Base-by-base conservation (phyloP, 768 basidiomycete genomes). In the Candolleomyces eurysporus region DNA sequence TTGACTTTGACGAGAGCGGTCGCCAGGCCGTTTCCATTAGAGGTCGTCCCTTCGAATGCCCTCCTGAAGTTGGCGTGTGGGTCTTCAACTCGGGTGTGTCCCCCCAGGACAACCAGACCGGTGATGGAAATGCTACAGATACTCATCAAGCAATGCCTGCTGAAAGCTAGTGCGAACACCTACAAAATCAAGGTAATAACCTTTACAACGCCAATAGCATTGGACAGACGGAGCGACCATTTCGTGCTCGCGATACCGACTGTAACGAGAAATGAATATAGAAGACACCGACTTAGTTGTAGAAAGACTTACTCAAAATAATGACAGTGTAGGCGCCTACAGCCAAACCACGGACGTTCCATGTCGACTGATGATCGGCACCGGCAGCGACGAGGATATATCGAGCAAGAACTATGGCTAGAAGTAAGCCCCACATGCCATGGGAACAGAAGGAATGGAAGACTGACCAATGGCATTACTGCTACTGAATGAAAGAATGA, bases 41-140 rank as follows among this genome's bases (percentile, higher is more conserved):
- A 75, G 1, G 80, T 82, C 30, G 83, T 84, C 19, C 84, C 86
- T 1, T 75, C 77, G 59, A 89, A 90, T 0, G 82, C 75, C 65
- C 87, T 69, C 45, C 72, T 75, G 70, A 89, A 89, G 69, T 86
- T 86, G 43, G 73, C 77, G 51, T 80, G 76, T 0, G 88, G 85
- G 68, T 88, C 80, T 48, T 76, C 45, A n/a, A 89, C 78, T 8
- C 75, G 76, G 2, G 85, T 87, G 57, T 78, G 74, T 0, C 86
- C 87, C 4, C 81, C 79, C 11, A 89, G 77, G 9, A 88, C 88
- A 22, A 83, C 83, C 75, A 85, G 82, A 65, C 82, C 82, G 4
- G 84, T 80, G 46, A 87, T 69, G 1, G 85, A 80, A 48, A 89
- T 72, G 48, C 75, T 77, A 36, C 46, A 21, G 46, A 21, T 30